Percentiles rank a stretch among this genome's conserved stretches.
These are phyloP conservation scores for Carex parvula DNA, from an alignment of 176 grass and related monocot genomes.

Conservation along the genomic window DNA sequence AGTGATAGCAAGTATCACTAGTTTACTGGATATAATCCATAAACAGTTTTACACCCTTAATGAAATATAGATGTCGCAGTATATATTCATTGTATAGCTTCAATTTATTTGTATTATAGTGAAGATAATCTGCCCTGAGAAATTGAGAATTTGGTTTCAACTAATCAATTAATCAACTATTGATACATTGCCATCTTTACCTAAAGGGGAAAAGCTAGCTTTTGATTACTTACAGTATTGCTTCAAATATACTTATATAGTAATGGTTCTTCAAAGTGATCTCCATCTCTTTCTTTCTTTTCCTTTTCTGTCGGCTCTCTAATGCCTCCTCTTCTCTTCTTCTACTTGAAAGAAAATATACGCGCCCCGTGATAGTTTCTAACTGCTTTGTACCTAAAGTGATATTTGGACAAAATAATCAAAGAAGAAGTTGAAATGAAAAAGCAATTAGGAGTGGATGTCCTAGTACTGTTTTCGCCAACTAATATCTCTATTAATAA, in stretches of 20 bases:
- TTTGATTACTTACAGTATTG: not conserved
- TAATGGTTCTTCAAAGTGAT: not conserved
- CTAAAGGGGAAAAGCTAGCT: not conserved
- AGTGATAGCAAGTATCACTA: not conserved
- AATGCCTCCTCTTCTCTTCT: not conserved
- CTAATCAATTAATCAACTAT: not conserved
- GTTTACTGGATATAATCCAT: not conserved
- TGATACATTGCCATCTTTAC: not conserved
- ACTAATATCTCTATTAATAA: conserved; percentile 12
- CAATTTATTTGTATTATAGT: not conserved
- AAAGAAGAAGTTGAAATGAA: conserved; percentile 1
- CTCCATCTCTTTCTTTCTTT: not conserved
- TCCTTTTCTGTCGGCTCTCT: not conserved
- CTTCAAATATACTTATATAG: not conserved
- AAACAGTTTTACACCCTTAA: not conserved
- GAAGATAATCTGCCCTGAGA: not conserved
- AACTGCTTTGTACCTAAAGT: not conserved
- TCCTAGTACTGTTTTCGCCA: not conserved
- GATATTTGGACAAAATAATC: not conserved
- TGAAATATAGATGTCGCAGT: not conserved
- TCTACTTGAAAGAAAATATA: not conserved
- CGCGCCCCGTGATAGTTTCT: not conserved
- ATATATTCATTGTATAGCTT: not conserved
- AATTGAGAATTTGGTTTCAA: not conserved
- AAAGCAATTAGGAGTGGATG: not conserved